phyloP scores from a whole-genome alignment of 2,329 filamentous ascomycete genomes.

The Beauveria varroae region DNA sequence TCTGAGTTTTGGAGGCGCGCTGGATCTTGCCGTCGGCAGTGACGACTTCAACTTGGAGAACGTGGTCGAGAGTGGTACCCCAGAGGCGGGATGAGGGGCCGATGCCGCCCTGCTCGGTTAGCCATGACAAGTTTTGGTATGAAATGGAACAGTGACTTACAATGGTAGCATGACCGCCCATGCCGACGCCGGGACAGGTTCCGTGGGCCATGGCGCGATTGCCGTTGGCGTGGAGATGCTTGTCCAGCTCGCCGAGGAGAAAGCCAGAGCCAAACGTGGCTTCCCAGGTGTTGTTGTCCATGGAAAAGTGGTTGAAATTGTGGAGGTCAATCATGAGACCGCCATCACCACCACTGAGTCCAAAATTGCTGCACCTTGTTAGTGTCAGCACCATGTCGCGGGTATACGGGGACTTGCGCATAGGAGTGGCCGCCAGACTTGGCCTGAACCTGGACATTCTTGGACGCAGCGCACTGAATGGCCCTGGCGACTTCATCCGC shows the following conservation, averaged over 20 bases:
- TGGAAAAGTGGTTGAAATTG: conserved; percentile 44
- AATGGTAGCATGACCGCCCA: conserved; percentile 52
- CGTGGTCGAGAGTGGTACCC: conserved; percentile 48
- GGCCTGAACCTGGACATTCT: conserved; percentile 49
- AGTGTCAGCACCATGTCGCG: too few relatives aligned
- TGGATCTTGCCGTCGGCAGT: conserved; percentile 46
- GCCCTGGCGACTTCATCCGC: conserved; percentile 48
- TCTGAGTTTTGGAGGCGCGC: conserved; percentile 37
- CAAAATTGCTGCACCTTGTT: conserved; percentile 26
- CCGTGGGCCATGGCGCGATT: conserved; percentile 53
- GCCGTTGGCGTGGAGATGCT: conserved; percentile 41
- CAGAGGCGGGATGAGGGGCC: conserved; percentile 53
- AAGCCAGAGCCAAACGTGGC: conserved; percentile 49
- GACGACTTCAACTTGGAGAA: conserved; percentile 48
- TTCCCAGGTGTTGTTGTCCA: conserved; percentile 44
- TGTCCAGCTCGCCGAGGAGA: conserved; percentile 43
- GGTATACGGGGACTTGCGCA: conserved; percentile 33
- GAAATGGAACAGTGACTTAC: conserved; percentile 25
- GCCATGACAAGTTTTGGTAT: too few relatives aligned
- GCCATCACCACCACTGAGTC: conserved; percentile 43
- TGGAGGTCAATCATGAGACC: conserved; percentile 46
- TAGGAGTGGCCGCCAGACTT: conserved; percentile 60
- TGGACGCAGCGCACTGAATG: conserved; percentile 47
- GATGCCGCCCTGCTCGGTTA: conserved; percentile 37
- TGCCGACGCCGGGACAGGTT: conserved; percentile 50